A percentile compares a stretch with the other conserved stretches of the same genome.
Conservation (phyloP, 2,329 filamentous ascomycete species). For the Aquanectria penicillioides region DNA sequence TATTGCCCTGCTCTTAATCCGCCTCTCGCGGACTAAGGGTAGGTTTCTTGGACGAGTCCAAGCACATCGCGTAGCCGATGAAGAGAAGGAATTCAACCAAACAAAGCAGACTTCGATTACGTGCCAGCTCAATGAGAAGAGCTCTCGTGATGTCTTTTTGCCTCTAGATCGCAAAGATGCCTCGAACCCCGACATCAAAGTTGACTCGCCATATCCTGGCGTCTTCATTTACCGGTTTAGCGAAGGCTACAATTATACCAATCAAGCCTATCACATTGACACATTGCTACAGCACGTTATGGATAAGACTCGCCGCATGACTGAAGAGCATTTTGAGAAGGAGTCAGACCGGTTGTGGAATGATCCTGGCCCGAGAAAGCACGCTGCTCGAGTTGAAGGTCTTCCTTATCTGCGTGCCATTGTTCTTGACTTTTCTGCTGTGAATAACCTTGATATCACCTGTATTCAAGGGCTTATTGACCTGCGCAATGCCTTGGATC, state of each 20-base stretch:
- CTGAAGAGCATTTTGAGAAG: constrained; percentile 49
- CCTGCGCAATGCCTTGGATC: constrained; percentile 63
- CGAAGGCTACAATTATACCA: constrained; percentile 64
- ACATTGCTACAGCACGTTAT: constrained; percentile 52
- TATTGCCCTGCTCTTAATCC: constrained; percentile 53
- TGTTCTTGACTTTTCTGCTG: constrained; percentile 66
- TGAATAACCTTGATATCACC: constrained; percentile 67
- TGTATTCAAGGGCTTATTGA: constrained; percentile 67
- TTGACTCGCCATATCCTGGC: constrained; percentile 57
- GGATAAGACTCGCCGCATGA: constrained; percentile 52
- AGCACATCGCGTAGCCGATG: constrained; percentile 26
- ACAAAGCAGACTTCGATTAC: no score
- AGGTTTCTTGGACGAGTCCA: constrained; percentile 55
- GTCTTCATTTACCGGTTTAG: constrained; percentile 63
- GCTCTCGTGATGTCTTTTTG: constrained; percentile 50
- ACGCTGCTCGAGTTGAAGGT: constrained; percentile 39
- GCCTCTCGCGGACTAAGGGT: constrained; percentile 58
- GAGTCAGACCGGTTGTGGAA: constrained; percentile 64
- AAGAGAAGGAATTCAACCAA: neutral
- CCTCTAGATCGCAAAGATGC: constrained; percentile 53
- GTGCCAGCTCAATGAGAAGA: constrained; percentile 6
- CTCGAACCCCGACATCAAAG: constrained; percentile 55
- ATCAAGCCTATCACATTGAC: constrained; percentile 60
- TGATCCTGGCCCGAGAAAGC: constrained; percentile 54
- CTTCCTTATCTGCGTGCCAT: constrained; percentile 63